Conservation (phyloP, 192 early-diverging fungal species). For the Mortierella antarctica region DNA sequence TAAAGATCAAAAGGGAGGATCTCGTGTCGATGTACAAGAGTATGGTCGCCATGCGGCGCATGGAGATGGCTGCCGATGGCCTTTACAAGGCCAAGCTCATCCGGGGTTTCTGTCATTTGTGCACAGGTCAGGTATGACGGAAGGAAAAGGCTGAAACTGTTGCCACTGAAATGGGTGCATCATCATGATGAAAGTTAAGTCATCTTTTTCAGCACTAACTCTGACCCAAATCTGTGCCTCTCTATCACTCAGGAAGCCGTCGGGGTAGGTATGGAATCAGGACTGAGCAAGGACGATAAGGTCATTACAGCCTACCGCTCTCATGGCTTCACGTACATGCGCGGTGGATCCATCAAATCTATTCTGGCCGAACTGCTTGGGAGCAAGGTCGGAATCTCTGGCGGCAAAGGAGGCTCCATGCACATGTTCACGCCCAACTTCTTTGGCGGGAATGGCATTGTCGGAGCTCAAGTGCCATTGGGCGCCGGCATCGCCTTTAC, state of each 20-base stretch:
- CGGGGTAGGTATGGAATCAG: constrained; percentile 88
- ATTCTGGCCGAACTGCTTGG: constrained; percentile 84
- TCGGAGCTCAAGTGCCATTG: constrained; percentile 89
- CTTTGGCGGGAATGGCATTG: constrained; percentile 98
- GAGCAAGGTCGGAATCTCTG: constrained; percentile 80
- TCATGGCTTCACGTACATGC: constrained; percentile 93
- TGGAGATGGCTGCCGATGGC: constrained; percentile 92
- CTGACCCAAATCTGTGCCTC: not conserved
- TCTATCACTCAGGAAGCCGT: constrained; percentile 75
- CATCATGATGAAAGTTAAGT: not conserved
- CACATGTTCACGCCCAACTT: constrained; percentile 96
- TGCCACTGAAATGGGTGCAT: not conserved
- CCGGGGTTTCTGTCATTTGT: constrained; percentile 97
- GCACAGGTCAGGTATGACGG: constrained; percentile 85
- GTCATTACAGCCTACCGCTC: constrained; percentile 97
- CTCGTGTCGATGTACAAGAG: constrained; percentile 82
- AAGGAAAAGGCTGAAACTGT: not conserved
- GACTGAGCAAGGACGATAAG: constrained; percentile 84
- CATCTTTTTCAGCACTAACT: not conserved
- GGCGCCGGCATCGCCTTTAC: constrained; percentile 88
- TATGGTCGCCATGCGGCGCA: constrained; percentile 87
- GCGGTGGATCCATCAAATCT: constrained; percentile 69
- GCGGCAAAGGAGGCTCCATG: constrained; percentile 98
- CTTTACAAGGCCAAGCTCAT: constrained; percentile 96
- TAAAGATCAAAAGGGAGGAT: constrained; percentile 74